phyloP scores from a whole-genome alignment of 331 rosid species.

The Malus hybrid region DNA sequence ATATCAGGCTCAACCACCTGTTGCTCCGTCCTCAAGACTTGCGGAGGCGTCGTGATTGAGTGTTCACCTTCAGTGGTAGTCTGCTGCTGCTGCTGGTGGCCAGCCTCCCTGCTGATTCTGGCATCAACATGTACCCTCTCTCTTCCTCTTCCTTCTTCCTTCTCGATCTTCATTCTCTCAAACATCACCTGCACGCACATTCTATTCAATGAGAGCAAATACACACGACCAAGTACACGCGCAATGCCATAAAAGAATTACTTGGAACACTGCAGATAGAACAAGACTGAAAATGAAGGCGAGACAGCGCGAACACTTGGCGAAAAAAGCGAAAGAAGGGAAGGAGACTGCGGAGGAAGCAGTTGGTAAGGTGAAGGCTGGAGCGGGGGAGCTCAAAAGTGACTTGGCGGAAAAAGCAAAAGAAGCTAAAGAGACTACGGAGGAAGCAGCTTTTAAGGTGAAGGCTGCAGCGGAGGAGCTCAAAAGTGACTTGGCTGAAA shows the following conservation, averaged over 20 bases:
- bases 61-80: background rate
- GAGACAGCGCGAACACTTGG: background rate
- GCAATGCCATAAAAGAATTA: no score
- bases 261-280: no score
- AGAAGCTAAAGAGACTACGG: no score
- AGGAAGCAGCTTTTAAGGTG: no score
- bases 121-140: conserved; percentile 21
- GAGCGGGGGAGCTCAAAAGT: no score
- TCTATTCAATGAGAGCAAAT: background rate
- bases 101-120: background rate
- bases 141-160: conserved; percentile 78
- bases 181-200: conserved; percentile 49
- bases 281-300: background rate
- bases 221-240: no score
- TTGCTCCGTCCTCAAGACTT: background rate
- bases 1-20: background rate
- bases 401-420: background rate
- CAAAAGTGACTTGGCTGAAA: no score
- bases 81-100: background rate
- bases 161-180: conserved; percentile 65
- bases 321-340: no score
- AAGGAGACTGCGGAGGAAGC: no score
- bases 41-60: background rate
- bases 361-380: no score
- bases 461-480: no score